Conservation (phyloP, 116 monocot genomes). For the Trichopus zeylanicus region DNA sequence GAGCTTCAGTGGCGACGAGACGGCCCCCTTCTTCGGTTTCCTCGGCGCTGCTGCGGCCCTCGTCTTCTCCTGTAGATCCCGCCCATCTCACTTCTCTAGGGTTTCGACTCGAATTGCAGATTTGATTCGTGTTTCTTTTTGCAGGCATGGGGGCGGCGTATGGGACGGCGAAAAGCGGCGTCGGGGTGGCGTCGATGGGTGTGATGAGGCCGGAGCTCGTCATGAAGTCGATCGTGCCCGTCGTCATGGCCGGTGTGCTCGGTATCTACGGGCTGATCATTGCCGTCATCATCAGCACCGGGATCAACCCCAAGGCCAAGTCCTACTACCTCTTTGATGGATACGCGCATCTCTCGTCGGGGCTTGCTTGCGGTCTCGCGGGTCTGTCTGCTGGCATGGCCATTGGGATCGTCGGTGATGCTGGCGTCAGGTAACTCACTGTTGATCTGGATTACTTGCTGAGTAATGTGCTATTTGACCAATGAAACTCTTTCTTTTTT, state of each 20-base stretch:
- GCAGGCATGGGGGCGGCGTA: slow-evolving; percentile 64
- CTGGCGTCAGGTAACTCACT: slow-evolving; percentile 42
- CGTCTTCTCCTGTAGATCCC: slow-evolving; percentile 72
- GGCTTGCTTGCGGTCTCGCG: slow-evolving; percentile 45
- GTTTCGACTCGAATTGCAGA: background rate
- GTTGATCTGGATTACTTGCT: background rate
- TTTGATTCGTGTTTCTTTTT: background rate
- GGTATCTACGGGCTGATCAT: slow-evolving; percentile 58
- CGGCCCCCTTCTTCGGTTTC: slow-evolving; percentile 97
- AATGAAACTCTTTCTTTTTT: no score
- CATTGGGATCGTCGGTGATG: slow-evolving; percentile 65
- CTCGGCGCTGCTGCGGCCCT: slow-evolving; percentile 95
- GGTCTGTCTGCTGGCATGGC: slow-evolving; percentile 62
- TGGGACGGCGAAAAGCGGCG: slow-evolving; percentile 51
- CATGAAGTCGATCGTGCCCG: slow-evolving; percentile 86
- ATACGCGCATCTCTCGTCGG: slow-evolving; percentile 64
- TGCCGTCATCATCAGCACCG: slow-evolving; percentile 52
- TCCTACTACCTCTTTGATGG: slow-evolving; percentile 64
- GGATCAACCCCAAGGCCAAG: slow-evolving; percentile 66
- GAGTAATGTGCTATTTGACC: no score
- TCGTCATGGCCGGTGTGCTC: slow-evolving; percentile 82
- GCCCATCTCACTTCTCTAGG: background rate
- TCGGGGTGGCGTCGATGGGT: slow-evolving; percentile 78
- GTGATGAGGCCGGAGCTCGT: slow-evolving; percentile 88
- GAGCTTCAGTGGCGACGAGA: slow-evolving; percentile 79